A percentile compares a stretch with the other conserved stretches of the same genome.
These are phyloP conservation scores for Rhizomucor miehei DNA, from an alignment of 371 early-diverging fungal genomes.

Conservation along the genomic window DNA sequence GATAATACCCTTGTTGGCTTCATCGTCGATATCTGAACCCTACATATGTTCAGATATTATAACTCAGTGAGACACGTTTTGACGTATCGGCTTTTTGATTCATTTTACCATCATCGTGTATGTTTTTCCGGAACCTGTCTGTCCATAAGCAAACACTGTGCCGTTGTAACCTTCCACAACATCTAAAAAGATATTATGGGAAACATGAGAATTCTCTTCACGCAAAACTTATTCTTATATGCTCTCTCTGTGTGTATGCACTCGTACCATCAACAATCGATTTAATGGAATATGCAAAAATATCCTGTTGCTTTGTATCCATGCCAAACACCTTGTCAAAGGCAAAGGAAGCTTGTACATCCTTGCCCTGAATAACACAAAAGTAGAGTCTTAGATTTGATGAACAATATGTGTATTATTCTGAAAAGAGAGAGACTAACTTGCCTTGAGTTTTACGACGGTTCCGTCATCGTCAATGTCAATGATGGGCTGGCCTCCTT, in stretches of 20 bases:
- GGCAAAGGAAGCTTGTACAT: conserved; percentile 76
- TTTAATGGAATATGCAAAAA: conserved; percentile 88
- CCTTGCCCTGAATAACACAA: too few species aligned
- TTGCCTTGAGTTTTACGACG: conserved; percentile 69
- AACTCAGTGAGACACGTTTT: conserved; percentile 30
- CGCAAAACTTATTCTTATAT: too few species aligned
- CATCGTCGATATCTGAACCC: conserved; percentile 84
- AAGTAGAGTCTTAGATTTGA: too few species aligned
- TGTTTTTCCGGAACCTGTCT: conserved; percentile 95
- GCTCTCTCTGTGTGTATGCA: too few species aligned
- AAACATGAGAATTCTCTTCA: too few species aligned
- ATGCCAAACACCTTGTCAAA: conserved; percentile 91
- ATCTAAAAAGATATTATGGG: too few species aligned
- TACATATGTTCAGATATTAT: conserved; percentile 58
- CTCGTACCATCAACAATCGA: conserved; percentile 87
- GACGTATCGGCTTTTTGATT: background rate
- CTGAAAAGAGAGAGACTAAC: too few species aligned
- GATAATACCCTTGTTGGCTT: conserved; percentile 83
- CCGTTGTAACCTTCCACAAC: conserved; percentile 90
- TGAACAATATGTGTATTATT: too few species aligned
- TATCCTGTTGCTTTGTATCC: conserved; percentile 74
- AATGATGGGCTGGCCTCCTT: conserved; percentile 87
- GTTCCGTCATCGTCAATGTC: conserved; percentile 81
- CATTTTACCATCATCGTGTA: conserved; percentile 85
- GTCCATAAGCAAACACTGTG: conserved; percentile 97